phyloP scores from a whole-genome alignment of 2,329 filamentous ascomycete species.

The Boeremia exigua region DNA sequence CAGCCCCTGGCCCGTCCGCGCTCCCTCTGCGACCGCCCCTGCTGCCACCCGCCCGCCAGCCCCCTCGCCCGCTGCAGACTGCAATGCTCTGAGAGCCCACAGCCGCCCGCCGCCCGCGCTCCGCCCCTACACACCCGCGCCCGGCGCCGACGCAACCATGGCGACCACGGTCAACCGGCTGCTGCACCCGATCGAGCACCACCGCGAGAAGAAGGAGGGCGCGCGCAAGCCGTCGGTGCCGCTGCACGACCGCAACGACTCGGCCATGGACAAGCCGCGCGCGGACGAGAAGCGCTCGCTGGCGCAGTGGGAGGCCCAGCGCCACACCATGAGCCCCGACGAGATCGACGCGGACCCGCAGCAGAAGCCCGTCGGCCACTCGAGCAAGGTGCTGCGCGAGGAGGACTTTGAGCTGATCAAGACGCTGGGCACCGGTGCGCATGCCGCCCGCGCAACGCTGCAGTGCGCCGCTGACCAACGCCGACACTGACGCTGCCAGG shows the following conservation, averaged over 20 bases:
- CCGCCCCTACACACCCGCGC: constrained; percentile 12
- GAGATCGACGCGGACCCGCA: constrained; percentile 52
- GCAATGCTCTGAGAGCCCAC: constrained; percentile 11
- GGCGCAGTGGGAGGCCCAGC: constrained; percentile 55
- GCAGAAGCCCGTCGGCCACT: constrained; percentile 56
- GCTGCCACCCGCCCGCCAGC: constrained; percentile 3
- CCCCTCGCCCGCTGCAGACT: constrained; percentile 16
- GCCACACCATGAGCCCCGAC: constrained; percentile 50
- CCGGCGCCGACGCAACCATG: constrained; percentile 37
- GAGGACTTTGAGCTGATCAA: constrained; percentile 75
- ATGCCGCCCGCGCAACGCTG: too few species aligned
- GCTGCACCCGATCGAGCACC: constrained; percentile 44
- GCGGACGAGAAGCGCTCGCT: constrained; percentile 56
- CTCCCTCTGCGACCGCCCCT: constrained; percentile 22
- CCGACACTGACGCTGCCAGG: constrained; percentile 57
- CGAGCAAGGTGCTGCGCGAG: constrained; percentile 53
- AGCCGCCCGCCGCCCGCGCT: constrained; percentile 4
- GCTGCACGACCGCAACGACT: constrained; percentile 43
- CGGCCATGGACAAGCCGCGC: constrained; percentile 48
- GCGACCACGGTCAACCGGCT: constrained; percentile 47
- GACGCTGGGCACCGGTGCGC: constrained; percentile 75
- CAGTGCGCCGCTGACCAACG: too few species aligned
- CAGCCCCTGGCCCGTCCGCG: constrained; percentile 30
- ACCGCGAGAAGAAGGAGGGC: constrained; percentile 34
- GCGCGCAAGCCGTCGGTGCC: constrained; percentile 27